A percentile compares a stretch with the other conserved stretches of the same genome.
Conservation (phyloP, 257 asterid genomes). For the Datura wrightii region DNA sequence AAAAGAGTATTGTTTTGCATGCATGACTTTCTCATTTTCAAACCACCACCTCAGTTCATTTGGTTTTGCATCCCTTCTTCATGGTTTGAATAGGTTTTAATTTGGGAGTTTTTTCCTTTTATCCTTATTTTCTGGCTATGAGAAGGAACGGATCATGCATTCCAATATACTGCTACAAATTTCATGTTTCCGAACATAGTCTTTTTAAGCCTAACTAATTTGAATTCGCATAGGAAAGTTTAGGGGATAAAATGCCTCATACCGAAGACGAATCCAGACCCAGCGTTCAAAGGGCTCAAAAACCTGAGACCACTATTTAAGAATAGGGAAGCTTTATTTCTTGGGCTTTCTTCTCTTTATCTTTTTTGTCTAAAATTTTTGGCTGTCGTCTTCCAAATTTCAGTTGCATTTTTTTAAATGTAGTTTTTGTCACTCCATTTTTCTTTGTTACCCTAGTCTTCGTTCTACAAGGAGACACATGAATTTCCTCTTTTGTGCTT, state of each 20-base stretch:
- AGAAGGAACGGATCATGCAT: background rate
- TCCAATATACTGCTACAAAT: too few species aligned
- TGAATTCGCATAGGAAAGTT: too few species aligned
- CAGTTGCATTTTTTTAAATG: background rate
- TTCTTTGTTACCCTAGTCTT: background rate
- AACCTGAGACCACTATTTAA: too few species aligned
- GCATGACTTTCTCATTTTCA: constrained; percentile 42
- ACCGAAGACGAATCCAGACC: too few species aligned
- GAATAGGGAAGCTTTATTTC: background rate
- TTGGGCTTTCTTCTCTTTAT: background rate
- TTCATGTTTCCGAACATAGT: too few species aligned
- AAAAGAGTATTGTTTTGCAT: constrained; percentile 23
- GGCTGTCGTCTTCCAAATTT: background rate
- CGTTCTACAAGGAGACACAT: background rate
- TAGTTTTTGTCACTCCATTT: background rate
- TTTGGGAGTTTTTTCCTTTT: background rate
- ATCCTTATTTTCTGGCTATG: background rate
- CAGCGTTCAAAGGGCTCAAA: too few species aligned
- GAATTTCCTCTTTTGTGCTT: constrained; percentile 5
- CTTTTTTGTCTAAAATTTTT: background rate
- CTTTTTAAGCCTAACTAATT: too few species aligned
- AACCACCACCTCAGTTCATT: constrained; percentile 39
- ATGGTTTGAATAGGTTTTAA: background rate
- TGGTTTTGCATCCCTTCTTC: constrained; percentile 26
- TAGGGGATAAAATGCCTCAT: too few species aligned